These are phyloP conservation scores for Alternaria consortialis DNA, from an alignment of 2,329 filamentous ascomycete genomes.

Conservation along the genomic window DNA sequence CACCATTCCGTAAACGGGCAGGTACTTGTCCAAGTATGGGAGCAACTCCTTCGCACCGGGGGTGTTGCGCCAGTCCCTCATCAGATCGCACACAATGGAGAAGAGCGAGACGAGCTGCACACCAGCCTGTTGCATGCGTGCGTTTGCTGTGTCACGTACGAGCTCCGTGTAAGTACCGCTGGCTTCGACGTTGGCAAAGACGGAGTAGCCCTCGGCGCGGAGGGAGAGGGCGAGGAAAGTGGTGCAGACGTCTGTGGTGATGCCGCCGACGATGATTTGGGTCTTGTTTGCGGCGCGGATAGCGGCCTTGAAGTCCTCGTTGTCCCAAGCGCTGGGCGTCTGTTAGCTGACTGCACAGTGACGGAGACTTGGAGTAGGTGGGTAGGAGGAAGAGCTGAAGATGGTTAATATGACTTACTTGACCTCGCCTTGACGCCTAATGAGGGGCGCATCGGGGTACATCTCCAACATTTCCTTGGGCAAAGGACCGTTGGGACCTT, in stretches of 20 bases:
- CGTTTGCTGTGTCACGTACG: conserved; percentile 70
- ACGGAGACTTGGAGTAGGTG: background rate
- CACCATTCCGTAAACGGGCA: conserved; percentile 71
- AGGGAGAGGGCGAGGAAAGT: conserved; percentile 78
- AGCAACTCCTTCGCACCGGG: conserved; percentile 64
- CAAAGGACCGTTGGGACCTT: conserved; percentile 74
- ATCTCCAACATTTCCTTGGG: conserved; percentile 73
- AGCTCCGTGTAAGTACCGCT: conserved; percentile 71
- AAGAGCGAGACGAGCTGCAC: conserved; percentile 72
- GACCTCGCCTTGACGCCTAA: conserved; percentile 75
- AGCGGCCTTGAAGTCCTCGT: conserved; percentile 71
- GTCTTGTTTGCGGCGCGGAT: conserved; percentile 71
- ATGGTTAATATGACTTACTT: conserved; percentile 52
- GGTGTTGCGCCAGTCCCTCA: conserved; percentile 73
- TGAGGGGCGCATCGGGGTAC: conserved; percentile 72
- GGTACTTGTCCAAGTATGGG: conserved; percentile 70
- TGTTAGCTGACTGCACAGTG: conserved; percentile 5
- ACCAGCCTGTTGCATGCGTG: conserved; percentile 71
- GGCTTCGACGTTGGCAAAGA: conserved; percentile 77
- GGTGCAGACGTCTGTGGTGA: conserved; percentile 79
- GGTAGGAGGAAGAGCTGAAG: background rate
- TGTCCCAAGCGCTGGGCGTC: conserved; percentile 71
- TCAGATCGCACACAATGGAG: conserved; percentile 71
- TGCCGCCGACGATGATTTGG: conserved; percentile 76
- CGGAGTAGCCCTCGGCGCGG: conserved; percentile 73